These are phyloP conservation scores for Talaromyces ruber DNA, from an alignment of 495 filamentous ascomycete genomes.

Conservation along the genomic window DNA sequence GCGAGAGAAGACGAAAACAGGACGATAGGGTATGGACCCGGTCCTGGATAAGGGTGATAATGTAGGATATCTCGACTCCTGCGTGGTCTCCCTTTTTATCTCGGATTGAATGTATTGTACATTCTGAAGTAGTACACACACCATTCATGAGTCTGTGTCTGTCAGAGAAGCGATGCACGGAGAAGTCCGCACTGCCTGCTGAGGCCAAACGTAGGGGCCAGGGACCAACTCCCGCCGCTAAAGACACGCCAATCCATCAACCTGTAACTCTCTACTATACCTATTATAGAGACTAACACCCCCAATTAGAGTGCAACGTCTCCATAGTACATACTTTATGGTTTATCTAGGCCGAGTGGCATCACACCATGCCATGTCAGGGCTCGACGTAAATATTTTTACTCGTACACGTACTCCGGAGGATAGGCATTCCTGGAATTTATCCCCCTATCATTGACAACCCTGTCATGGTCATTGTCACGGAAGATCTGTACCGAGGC, in stretches of 20 bases:
- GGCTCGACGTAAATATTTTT: background rate
- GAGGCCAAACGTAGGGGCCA: background rate
- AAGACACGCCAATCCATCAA: background rate
- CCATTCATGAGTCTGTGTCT: background rate
- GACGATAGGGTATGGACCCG: background rate
- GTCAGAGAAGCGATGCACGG: background rate
- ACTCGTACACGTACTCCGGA: background rate
- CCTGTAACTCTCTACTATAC: background rate
- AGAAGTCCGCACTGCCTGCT: too few species aligned
- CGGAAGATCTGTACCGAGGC: constrained; percentile 1
- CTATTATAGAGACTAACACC: background rate
- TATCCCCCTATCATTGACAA: background rate
- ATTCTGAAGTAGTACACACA: background rate
- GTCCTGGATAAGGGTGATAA: background rate
- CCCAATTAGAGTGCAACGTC: background rate
- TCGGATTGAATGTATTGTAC: background rate
- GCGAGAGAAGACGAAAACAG: background rate
- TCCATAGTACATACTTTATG: background rate
- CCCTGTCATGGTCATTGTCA: background rate
- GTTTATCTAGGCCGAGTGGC: background rate
- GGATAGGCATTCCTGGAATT: background rate
- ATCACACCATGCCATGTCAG: background rate
- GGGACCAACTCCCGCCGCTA: background rate
- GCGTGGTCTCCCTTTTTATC: background rate
- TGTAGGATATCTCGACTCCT: background rate